Evolutionary conservation across 495 filamentous ascomycete species (phyloP), one percentile per base, ranked within the genome.

Genomic region (Apiosordaria backusii): DNA sequence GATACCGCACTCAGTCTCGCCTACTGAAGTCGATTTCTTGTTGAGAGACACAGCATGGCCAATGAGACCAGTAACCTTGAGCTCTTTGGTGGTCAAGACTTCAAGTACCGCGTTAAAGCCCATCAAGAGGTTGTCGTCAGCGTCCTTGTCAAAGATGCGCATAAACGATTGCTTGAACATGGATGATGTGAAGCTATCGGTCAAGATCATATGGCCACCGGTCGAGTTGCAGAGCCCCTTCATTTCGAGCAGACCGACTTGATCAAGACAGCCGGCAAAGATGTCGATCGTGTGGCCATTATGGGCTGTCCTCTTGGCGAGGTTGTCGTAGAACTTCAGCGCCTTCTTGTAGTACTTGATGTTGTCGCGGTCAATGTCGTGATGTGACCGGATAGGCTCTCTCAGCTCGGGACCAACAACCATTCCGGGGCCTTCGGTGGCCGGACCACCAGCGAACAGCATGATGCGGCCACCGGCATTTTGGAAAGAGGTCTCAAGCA

Each of bases 321-420:
- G 87, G 67, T 86, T 91, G 70, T 99, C 94, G 74, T 98, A 99
- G 80, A 98, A 99, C 92, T 98, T 99, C 16, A 97, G 78, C 55
- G 96, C 95, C 79, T 98, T 98, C 85, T 99, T 99, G 81, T 96
- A 98, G 77, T 98, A 97, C 78, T 98, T 99, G 82, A 97, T 97
- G 72, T 97, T 97, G 75, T 99, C 96, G 50, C 92, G 87, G 72
- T 99, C 96, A 75, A 99, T 99, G 71, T 99, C 96, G 74, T 99
- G 96, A 80, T 99, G 96, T 40, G 96, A 98, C 72, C 96, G 89
- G 65, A 99, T 98, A 18, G 96, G 92, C 75, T 99, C 96, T 76
- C 93, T 90, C 68, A 99, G 79, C 78, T 99, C 96, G n/a, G 93
- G 92, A 0, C 93, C 92, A 77, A 99, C 95, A 45, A 99, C 96